phyloP scores from a whole-genome alignment of 495 filamentous ascomycete species.

The Astrothelium macrocarpum region DNA sequence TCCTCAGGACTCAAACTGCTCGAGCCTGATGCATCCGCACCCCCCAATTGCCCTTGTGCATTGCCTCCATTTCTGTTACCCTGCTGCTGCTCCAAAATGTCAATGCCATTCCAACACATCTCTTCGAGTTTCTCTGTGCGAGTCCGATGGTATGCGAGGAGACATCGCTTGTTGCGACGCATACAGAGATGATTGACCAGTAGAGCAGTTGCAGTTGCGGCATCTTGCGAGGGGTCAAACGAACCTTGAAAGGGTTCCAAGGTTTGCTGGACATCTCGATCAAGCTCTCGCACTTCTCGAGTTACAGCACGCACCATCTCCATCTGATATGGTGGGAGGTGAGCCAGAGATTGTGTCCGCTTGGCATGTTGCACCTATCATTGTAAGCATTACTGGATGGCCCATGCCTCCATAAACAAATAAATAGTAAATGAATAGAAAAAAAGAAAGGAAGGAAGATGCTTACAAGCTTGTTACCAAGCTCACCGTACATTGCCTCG shows the following conservation, averaged over 20 bases:
- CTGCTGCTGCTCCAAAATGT: constrained; percentile 56
- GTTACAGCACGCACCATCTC: constrained; percentile 82
- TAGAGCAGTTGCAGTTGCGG: constrained; percentile 74
- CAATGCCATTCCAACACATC: constrained; percentile 82
- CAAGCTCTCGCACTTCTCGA: constrained; percentile 87
- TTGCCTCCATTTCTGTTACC: constrained; percentile 24
- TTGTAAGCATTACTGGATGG: not conserved
- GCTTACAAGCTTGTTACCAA: constrained; percentile 61
- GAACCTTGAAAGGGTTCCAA: constrained; percentile 71
- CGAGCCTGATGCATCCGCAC: constrained; percentile 37
- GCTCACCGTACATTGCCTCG: constrained; percentile 73
- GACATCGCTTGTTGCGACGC: constrained; percentile 90
- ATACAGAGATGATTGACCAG: constrained; percentile 91
- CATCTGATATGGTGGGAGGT: constrained; percentile 88
- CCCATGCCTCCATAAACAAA: not conserved
- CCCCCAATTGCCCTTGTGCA: not conserved
- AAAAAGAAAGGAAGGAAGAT: too few relatives aligned
- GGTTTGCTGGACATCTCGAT: constrained; percentile 74
- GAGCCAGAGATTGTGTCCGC: constrained; percentile 75
- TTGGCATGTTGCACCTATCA: constrained; percentile 90
- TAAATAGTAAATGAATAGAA: too few relatives aligned
- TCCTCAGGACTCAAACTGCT: constrained; percentile 94
- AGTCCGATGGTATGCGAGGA: constrained; percentile 88
- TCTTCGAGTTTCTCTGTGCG: constrained; percentile 87
- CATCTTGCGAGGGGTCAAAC: constrained; percentile 79